Evolutionary conservation across 441 rosid genomes (phyloP), one percentile per base, ranked within the genome.

Genomic region (Codiaeum variegatum): DNA sequence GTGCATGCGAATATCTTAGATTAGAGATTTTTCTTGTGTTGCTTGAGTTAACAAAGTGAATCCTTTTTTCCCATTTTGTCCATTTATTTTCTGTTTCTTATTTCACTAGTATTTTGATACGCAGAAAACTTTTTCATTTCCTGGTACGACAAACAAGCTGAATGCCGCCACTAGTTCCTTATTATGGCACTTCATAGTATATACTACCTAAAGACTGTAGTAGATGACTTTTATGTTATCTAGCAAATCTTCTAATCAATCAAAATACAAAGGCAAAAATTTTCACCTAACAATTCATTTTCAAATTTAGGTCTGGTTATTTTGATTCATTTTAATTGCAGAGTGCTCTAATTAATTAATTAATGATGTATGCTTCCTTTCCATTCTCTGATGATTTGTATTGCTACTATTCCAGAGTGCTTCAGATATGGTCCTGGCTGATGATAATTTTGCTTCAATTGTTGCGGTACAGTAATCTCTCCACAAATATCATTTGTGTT

Each of bases 381-480:
- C 73, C 32, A 46, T 60, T 62, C 76, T 66, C 67, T 66, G 31
- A 73, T 64, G 44, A 51, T 71, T 66, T 77, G 52, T 70, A 44
- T 80, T 55, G 73, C 70, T 76, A 69, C 56, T 64, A 69, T 77
- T 82, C 68, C 94, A 95, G 99, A 95, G 94, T 78, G 98, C 99
- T 83, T 90, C 99, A 62, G 99, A 95, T 88, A 95, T 95, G 99
- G 98, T 95, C 82, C 84, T 95, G 88, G 99, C 97, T 24, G 99
- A 95, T 78, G 99, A 95, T 80, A 95, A 95, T 83, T 95, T 95
- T 78, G 97, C 99, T 79, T 88, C 99, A 49, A 91, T 95, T 67
- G 97, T 95, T 69, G 98, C 95, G 88, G 98, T 95, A 88, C 58
- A 81, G 64, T 63, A 80, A 51, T 44, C 64, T 74, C 73, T 75